These are phyloP conservation scores for Hysterium pulicare DNA, from an alignment of 2,329 filamentous ascomycete genomes.

Conservation along the genomic window DNA sequence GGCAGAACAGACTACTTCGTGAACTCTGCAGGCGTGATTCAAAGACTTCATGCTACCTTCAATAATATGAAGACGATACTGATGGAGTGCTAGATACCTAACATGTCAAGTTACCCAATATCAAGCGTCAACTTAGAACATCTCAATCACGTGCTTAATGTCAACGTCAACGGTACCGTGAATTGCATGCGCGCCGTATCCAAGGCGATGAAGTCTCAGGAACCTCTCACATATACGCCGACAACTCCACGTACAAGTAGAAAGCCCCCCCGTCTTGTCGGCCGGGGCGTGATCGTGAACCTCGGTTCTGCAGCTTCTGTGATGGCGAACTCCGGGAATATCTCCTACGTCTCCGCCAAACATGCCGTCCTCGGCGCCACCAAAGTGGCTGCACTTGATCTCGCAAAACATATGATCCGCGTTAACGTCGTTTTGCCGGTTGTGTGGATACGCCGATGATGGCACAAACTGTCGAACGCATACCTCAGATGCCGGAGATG, in stretches of 20 bases:
- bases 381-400: constrained; percentile 24
- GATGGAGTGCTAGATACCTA: neutral
- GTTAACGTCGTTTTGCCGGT: constrained; percentile 10
- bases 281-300: constrained; percentile 17
- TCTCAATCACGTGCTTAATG: constrained; percentile 15
- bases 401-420: constrained; percentile 7
- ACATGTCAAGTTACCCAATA: neutral
- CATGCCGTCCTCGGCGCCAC: constrained; percentile 32
- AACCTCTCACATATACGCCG: constrained; percentile 15
- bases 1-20: neutral
- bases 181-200: constrained; percentile 53
- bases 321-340: constrained; percentile 9
- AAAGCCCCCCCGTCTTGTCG: constrained; percentile 4
- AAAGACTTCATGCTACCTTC: neutral
- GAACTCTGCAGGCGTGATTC: neutral
- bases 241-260: constrained; percentile 2
- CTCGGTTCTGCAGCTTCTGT: constrained; percentile 13
- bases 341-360: constrained; percentile 23
- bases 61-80: no score
- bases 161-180: constrained; percentile 53
- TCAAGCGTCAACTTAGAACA: neutral
- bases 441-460: neutral
- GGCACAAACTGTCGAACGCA: neutral
- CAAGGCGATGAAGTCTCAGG: constrained; percentile 46
- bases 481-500: neutral